phyloP scores from a whole-genome alignment of 495 filamentous ascomycete genomes.

The Aspergillus campestris region DNA sequence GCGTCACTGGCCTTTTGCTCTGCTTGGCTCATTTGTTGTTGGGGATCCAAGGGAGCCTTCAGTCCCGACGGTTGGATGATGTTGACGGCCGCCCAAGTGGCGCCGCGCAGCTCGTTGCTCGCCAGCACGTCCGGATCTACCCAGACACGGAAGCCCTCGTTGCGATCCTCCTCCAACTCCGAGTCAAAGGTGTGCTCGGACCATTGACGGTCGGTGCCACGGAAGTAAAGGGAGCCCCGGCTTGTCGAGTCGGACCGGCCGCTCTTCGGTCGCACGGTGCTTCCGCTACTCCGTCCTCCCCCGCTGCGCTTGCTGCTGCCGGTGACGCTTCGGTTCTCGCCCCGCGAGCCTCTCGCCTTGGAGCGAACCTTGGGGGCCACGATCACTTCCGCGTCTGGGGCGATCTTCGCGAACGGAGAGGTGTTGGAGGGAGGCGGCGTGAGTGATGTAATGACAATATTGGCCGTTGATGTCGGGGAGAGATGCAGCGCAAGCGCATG shows the following conservation, averaged over 20 bases:
- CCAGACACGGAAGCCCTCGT: conserved; percentile 71
- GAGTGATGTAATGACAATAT: conserved; percentile 74
- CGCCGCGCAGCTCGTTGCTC: conserved; percentile 59
- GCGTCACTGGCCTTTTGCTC: conserved; percentile 47
- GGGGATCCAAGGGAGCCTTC: conserved; percentile 65
- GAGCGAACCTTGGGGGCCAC: conserved; percentile 85
- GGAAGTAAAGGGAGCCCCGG: conserved; percentile 60
- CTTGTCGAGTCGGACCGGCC: conserved; percentile 48
- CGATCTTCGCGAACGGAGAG: conserved; percentile 81
- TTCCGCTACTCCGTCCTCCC: conserved; percentile 61
- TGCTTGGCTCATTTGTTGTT: conserved; percentile 56
- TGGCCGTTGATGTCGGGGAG: conserved; percentile 91
- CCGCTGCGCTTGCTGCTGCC: conserved; percentile 59
- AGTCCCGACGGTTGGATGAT: conserved; percentile 73
- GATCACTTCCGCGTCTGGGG: conserved; percentile 89
- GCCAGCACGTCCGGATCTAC: conserved; percentile 67
- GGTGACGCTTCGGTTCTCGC: conserved; percentile 62
- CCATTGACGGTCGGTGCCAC: conserved; percentile 61
- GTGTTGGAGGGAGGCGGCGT: conserved; percentile 59
- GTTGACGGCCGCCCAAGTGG: conserved; percentile 64
- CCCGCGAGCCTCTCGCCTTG: conserved; percentile 44
- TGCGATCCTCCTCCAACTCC: conserved; percentile 33
- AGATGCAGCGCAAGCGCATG: conserved; percentile 90
- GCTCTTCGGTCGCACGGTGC: conserved; percentile 55
- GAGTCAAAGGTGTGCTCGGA: conserved; percentile 68